These are phyloP conservation scores for Orbilia blumenaviensis DNA, from an alignment of 2,329 filamentous ascomycete genomes.

Conservation along the genomic window DNA sequence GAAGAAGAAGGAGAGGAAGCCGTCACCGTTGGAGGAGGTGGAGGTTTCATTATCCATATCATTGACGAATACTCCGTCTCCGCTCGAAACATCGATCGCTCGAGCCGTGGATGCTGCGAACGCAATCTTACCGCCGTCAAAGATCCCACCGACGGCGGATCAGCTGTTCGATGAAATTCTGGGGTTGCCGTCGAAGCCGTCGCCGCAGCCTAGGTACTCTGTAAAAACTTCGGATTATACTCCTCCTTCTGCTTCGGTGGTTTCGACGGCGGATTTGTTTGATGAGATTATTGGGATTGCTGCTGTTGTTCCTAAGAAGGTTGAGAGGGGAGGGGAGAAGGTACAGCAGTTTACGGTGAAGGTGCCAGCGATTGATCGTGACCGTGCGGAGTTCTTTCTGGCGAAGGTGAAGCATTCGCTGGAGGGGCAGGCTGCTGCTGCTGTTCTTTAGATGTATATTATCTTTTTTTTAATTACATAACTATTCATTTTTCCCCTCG, in stretches of 20 bases:
- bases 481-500: too few species aligned
- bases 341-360: conserved; percentile 82
- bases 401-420: conserved; percentile 85
- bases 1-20: conserved; percentile 62
- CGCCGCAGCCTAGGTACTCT: conserved; percentile 75
- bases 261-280: conserved; percentile 81
- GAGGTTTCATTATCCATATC: conserved; percentile 61
- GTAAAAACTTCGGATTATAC: conserved; percentile 65
- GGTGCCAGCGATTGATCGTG: conserved; percentile 81
- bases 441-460: too few species aligned
- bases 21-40: conserved; percentile 55
- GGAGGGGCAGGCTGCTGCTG: conserved; percentile 83
- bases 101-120: conserved; percentile 88
- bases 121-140: conserved; percentile 73
- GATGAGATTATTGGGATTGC: conserved; percentile 74
- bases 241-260: conserved; percentile 60
- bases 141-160: conserved; percentile 68
- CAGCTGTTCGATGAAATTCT: conserved; percentile 85
- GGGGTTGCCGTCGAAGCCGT: conserved; percentile 72
- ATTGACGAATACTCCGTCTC: conserved; percentile 67
- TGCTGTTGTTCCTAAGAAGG: too few species aligned
- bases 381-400: conserved; percentile 81
- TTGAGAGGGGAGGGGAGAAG: too few species aligned
- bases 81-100: conserved; percentile 72
- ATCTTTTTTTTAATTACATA: too few species aligned